Percentiles rank a stretch among this genome's conserved stretches.
These are phyloP conservation scores for Phanerochaete carnosa DNA, from an alignment of 768 basidiomycete genomes.

Conservation along the genomic window DNA sequence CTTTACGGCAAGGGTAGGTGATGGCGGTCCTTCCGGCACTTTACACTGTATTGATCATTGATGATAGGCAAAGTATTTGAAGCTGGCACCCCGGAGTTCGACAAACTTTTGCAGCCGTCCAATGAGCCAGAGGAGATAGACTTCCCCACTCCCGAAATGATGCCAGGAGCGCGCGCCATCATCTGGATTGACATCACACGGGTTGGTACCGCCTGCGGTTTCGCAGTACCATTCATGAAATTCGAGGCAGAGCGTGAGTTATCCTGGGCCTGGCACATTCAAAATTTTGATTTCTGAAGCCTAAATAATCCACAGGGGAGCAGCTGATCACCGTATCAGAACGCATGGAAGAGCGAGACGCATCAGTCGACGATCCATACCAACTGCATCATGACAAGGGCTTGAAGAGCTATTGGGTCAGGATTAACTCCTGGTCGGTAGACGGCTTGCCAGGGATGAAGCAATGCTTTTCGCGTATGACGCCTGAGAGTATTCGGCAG, in stretches of 20 bases:
- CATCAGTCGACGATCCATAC: constrained; percentile 3
- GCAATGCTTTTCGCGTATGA: not conserved
- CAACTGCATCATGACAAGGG: constrained; percentile 1
- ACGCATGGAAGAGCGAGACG: constrained; percentile 2
- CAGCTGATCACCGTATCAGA: not conserved
- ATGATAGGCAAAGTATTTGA: constrained; percentile 7
- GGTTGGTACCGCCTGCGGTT: constrained; percentile 10
- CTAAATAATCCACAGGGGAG: not conserved
- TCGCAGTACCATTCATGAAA: constrained; percentile 9
- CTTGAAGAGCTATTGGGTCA: not conserved
- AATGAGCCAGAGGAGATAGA: not conserved
- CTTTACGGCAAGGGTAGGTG: constrained; percentile 54
- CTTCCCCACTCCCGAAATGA: constrained; percentile 8
- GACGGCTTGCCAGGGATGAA: constrained; percentile 12
- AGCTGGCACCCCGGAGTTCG: constrained; percentile 7
- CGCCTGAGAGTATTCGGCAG: not conserved
- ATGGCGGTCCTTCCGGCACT: not conserved
- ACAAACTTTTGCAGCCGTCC: constrained; percentile 2
- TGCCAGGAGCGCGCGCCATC: constrained; percentile 8
- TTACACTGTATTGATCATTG: not conserved
- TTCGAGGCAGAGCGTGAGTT: constrained; percentile 2
- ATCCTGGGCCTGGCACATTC: not conserved
- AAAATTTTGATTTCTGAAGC: not conserved
- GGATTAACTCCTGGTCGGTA: constrained; percentile 10
- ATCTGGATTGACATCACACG: constrained; percentile 12